Conservation (phyloP, 352 stramenopile species). For the Phytophthora meadii region DNA sequence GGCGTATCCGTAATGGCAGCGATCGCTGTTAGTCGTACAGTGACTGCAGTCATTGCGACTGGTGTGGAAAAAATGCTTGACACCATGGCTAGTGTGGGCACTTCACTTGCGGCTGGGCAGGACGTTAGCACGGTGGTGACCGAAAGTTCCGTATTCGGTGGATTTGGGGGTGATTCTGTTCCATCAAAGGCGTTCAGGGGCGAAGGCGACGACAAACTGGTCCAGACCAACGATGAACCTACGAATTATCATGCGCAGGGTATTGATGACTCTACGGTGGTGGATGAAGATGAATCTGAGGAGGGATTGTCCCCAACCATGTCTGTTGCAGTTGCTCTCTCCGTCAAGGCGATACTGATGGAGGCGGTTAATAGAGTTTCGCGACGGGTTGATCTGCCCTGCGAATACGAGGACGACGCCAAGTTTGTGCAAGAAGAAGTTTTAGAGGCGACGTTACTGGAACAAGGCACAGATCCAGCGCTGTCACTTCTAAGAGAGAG, state of each 20-base stretch:
- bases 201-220: background rate
- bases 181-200: background rate
- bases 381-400: conserved; percentile 1
- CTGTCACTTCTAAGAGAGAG: conserved; percentile 1
- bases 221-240: background rate
- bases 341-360: conserved; percentile 34
- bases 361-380: conserved; percentile 28
- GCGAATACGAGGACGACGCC: conserved; percentile 15
- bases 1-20: conserved; percentile 33
- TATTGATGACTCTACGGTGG: background rate
- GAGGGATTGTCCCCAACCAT: conserved; percentile 27
- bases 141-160: too few species aligned
- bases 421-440: conserved; percentile 23
- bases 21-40: conserved; percentile 38
- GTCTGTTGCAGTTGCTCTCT: conserved; percentile 35
- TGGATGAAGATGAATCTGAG: background rate
- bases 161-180: background rate
- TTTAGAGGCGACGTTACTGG: conserved; percentile 1
- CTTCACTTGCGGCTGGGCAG: conserved; percentile 18
- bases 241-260: background rate
- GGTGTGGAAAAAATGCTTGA: conserved; percentile 34
- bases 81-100: conserved; percentile 16
- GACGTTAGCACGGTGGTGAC: background rate
- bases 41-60: conserved; percentile 40
- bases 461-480: background rate